These are phyloP conservation scores for Trichoderma afroharzianum DNA, from an alignment of 2,329 filamentous ascomycete species.

Conservation along the genomic window DNA sequence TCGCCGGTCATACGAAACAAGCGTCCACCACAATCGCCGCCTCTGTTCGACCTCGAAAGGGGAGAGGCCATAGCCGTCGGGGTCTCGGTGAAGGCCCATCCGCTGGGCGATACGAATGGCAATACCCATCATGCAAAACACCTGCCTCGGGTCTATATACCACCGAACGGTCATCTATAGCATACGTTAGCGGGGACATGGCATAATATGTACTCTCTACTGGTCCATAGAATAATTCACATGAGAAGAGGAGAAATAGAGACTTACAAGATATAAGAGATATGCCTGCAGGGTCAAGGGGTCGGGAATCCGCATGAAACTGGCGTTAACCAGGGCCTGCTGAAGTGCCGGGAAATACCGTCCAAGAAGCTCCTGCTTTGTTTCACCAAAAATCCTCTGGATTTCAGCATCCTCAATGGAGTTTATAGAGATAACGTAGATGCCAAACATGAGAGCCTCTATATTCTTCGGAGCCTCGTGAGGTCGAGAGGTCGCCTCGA, in stretches of 20 bases:
- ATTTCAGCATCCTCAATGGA: constrained; percentile 58
- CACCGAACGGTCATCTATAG: constrained; percentile 46
- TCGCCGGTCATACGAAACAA: constrained; percentile 65
- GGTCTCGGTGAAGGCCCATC: constrained; percentile 65
- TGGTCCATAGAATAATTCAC: neutral
- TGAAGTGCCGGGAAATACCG: constrained; percentile 58
- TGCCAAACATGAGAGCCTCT: constrained; percentile 65
- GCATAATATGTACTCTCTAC: no score
- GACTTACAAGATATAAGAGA: constrained; percentile 60
- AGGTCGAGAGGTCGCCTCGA: constrained; percentile 57
- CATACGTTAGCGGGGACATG: neutral
- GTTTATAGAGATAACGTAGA: constrained; percentile 57
- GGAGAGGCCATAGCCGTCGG: constrained; percentile 46
- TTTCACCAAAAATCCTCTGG: constrained; percentile 48
- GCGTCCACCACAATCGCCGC: constrained; percentile 70
- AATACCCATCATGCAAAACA: constrained; percentile 54
- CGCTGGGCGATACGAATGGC: constrained; percentile 65
- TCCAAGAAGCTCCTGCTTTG: constrained; percentile 47
- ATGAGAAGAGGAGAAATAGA: neutral
- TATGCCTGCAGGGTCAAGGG: constrained; percentile 64
- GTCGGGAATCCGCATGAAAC: constrained; percentile 64
- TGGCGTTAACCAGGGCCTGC: constrained; percentile 62
- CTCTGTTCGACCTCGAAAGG: constrained; percentile 66
- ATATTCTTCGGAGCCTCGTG: constrained; percentile 52
- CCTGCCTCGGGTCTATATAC: constrained; percentile 53